Percentiles rank a stretch among this genome's conserved stretches.
Conservation (phyloP, 1,284 basidiomycete species). For the Chondrostereum purpureum region DNA sequence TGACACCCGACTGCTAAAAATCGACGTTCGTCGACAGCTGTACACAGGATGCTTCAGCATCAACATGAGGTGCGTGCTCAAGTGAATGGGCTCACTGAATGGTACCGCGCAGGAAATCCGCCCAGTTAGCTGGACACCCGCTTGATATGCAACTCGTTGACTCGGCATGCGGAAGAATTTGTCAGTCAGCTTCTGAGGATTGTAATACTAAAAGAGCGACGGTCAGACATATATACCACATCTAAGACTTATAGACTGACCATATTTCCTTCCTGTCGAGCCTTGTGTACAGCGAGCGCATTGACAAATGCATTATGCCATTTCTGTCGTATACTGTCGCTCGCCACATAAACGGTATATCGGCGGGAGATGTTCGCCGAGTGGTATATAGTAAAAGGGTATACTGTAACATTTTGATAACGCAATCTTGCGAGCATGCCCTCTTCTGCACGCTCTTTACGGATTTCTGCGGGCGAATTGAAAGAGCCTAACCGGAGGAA, state of each 20-base stretch:
- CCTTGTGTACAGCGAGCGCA: slow-evolving; percentile 54
- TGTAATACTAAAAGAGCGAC: slow-evolving; percentile 49
- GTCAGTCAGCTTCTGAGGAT: slow-evolving; percentile 50
- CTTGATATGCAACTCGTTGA: slow-evolving; percentile 22
- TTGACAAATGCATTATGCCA: slow-evolving; percentile 60
- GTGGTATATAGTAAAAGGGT: slow-evolving; percentile 72
- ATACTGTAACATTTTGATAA: slow-evolving; percentile 45
- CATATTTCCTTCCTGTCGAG: slow-evolving; percentile 63
- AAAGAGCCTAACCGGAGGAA: slow-evolving; percentile 69
- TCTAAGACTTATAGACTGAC: slow-evolving; percentile 28
- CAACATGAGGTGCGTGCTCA: neutral
- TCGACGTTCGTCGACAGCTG: slow-evolving; percentile 41
- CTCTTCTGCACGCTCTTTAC: slow-evolving; percentile 58
- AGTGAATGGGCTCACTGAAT: slow-evolving; percentile 43
- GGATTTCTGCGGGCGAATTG: slow-evolving; percentile 45
- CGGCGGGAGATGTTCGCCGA: slow-evolving; percentile 46
- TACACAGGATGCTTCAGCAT: slow-evolving; percentile 13
- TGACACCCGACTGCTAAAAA: slow-evolving; percentile 58
- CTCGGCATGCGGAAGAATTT: slow-evolving; percentile 49
- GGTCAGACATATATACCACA: slow-evolving; percentile 6
- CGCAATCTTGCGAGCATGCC: slow-evolving; percentile 51
- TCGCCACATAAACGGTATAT: slow-evolving; percentile 65
- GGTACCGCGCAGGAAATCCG: slow-evolving; percentile 50
- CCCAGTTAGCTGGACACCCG: slow-evolving; percentile 41
- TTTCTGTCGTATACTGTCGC: slow-evolving; percentile 47